Evolutionary conservation across 1,284 basidiomycete genomes (phyloP), one percentile per base, ranked within the genome.

Genomic region (Cryptococcus hybrid): DNA sequence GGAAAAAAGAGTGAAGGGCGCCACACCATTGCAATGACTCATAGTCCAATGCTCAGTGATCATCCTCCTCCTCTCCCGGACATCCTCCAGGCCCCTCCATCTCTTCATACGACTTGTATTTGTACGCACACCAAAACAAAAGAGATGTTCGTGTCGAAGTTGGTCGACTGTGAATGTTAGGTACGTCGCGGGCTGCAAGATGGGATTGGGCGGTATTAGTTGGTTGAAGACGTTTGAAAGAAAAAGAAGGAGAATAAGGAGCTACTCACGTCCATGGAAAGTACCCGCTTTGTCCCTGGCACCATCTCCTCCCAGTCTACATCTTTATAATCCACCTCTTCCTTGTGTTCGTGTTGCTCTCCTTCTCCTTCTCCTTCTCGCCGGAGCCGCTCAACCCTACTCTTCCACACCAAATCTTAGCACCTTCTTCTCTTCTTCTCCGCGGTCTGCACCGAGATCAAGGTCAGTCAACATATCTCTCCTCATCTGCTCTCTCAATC

Each of bases 81-180:
- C 13, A n/a, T 18, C 18, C 18, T 0, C 75, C 77, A 0, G 68
- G 60, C 18, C 63, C 75, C 3, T 78, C 73, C 71, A 78, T 73
- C 65, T 77, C 77, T 11, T 70, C 71, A 39, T 62, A 74, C 44
- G 62, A 67, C 4, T 18, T 51, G 51, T 78, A 78, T 54, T 69
- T 66, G 47, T 62, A 69, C 11, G 68, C 67, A 45, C 77, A 78
- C 75, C 75, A 78, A 58, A 76, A 50, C 77, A 78, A 59, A 73
- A 77, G 18, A 74, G 56, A 58, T 77, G 69, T 51, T 77, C 75
- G 59, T 69, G 56, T 5, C 77, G 66, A 3, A 78, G 63, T 56
- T 75, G 72, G 24, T 67, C 67, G 38, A 76, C 55, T 15, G 76
- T 65, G 59, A 66, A 77, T 0, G 64, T 64, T 15, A 76, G 67